phyloP scores from a whole-genome alignment of 2,329 filamentous ascomycete species.

The Lecanoromycetidae sp. region DNA sequence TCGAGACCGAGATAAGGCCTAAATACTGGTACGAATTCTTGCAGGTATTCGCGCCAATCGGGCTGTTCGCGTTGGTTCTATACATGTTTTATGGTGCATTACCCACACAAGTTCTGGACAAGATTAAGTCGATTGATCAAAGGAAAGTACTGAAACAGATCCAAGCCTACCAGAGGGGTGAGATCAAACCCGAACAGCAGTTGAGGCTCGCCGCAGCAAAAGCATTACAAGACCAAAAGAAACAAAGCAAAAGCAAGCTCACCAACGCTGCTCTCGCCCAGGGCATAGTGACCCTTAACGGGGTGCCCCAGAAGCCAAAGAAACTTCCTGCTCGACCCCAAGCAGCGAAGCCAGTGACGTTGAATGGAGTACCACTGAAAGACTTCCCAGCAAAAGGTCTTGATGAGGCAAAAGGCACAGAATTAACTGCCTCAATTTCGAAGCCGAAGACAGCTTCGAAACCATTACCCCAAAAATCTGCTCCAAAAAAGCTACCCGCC shows the following conservation, averaged over 20 bases:
- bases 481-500: not conserved
- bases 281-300: slow-evolving; percentile 7
- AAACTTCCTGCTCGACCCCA: not conserved
- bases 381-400: slow-evolving; percentile 4
- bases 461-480: not conserved
- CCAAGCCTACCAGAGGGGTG: slow-evolving; percentile 11
- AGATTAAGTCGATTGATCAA: slow-evolving; percentile 18
- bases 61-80: slow-evolving; percentile 23
- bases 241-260: slow-evolving; percentile 6
- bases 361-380: slow-evolving; percentile 2
- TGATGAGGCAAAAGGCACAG: too few species aligned
- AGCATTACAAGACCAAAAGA: slow-evolving; percentile 10
- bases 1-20: slow-evolving; percentile 32
- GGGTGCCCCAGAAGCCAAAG: not conserved
- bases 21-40: slow-evolving; percentile 29
- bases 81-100: slow-evolving; percentile 25
- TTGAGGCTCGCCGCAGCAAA: slow-evolving; percentile 10
- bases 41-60: slow-evolving; percentile 26
- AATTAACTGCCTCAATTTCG: too few species aligned
- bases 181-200: slow-evolving; percentile 12
- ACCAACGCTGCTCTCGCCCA: slow-evolving; percentile 9
- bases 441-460: slow-evolving; percentile 8
- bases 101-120: slow-evolving; percentile 21
- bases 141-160: slow-evolving; percentile 13
- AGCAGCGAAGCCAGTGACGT: not conserved